Evolutionary conservation across 208 protist species (phyloP).

Genomic region (Entamoeba histolytica): DNA sequence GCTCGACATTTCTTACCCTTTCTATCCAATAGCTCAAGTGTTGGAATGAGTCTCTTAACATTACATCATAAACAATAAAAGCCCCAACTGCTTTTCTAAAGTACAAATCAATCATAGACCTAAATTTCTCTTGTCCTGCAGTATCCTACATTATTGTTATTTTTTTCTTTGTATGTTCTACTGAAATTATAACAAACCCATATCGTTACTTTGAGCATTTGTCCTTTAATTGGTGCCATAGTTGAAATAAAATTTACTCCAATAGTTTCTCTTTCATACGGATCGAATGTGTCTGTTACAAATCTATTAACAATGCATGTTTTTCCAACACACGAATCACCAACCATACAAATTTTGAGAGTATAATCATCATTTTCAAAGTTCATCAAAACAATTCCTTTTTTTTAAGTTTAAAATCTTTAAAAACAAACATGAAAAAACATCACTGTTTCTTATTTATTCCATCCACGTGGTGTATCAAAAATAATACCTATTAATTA

Average conservation of each 20-base stretch:
- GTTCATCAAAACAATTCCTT: too few species aligned
- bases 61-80: constrained; percentile 33
- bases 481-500: too few species aligned
- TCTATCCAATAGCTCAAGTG: constrained; percentile 18
- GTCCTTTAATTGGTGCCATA: neutral
- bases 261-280: neutral
- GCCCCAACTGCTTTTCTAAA: constrained; percentile 28
- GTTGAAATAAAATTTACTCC: neutral
- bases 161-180: too few species aligned
- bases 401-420: too few species aligned
- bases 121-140: constrained; percentile 25
- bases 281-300: neutral
- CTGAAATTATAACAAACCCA: neutral
- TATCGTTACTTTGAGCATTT: neutral
- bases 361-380: too few species aligned
- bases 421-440: too few species aligned
- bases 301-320: neutral
- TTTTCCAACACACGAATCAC: neutral
- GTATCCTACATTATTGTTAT: constrained; percentile 24
- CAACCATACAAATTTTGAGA: neutral
- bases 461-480: too few species aligned
- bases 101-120: constrained; percentile 20
- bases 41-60: constrained; percentile 15
- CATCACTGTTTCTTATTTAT: too few species aligned
- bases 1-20: constrained; percentile 11